phyloP scores from a whole-genome alignment of 1,284 basidiomycete genomes.

The Cryptococcus neoformans region DNA sequence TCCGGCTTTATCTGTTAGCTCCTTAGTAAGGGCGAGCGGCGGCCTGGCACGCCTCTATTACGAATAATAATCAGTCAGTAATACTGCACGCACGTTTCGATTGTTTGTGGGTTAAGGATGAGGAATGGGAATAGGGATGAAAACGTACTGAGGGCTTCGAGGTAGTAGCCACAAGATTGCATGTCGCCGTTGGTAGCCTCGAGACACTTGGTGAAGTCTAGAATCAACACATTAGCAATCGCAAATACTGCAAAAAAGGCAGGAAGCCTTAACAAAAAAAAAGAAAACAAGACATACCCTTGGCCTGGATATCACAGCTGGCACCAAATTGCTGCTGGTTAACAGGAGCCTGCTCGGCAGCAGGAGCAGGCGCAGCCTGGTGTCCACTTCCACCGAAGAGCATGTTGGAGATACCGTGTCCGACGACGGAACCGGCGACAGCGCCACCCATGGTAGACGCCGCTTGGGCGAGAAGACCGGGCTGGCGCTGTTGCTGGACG shows the following conservation, averaged over 20 bases:
- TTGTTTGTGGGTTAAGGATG: no score
- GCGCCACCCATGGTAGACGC: constrained; percentile 58
- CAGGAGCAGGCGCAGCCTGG: constrained; percentile 36
- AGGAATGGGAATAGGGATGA: not conserved
- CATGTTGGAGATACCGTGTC: constrained; percentile 57
- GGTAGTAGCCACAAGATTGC: constrained; percentile 57
- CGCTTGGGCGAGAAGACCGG: constrained; percentile 50
- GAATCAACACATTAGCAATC: no score
- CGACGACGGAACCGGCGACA: constrained; percentile 54
- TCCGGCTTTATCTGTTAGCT: no score
- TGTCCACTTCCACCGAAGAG: constrained; percentile 53
- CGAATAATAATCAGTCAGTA: not conserved
- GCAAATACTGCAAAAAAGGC: not conserved
- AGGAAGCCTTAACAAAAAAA: not conserved
- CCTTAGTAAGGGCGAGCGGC: constrained; percentile 40
- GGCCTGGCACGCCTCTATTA: constrained; percentile 52
- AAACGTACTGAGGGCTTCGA: constrained; percentile 50
- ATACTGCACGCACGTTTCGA: not conserved
- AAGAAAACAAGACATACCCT: constrained; percentile 47
- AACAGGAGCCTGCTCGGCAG: constrained; percentile 8
- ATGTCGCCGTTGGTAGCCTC: constrained; percentile 56
- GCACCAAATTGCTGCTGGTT: constrained; percentile 23
- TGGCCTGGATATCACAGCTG: constrained; percentile 55
- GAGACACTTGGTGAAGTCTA: constrained; percentile 55
- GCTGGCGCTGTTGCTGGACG: constrained; percentile 27